phyloP scores from a whole-genome alignment of 169 alveolate genomes.

The Theileria parva region DNA sequence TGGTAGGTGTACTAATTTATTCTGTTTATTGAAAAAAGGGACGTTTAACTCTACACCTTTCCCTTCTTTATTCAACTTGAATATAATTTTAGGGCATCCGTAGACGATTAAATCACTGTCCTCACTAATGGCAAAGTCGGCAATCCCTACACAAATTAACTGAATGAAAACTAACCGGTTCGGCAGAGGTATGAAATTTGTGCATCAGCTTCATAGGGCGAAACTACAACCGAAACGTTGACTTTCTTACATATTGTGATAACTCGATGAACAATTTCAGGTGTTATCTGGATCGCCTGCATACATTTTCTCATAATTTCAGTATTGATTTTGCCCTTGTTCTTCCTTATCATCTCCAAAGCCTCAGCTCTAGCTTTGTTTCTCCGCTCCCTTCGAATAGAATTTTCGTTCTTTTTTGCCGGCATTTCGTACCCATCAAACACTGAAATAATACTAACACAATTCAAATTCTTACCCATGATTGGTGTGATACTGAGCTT shows the following conservation, averaged over 20 bases:
- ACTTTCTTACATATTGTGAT: constrained; percentile 61
- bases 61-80: constrained; percentile 77
- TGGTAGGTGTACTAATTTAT: neutral
- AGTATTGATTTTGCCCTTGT: constrained; percentile 51
- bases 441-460: constrained; percentile 41
- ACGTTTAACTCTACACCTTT: constrained; percentile 69
- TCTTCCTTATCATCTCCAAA: constrained; percentile 61
- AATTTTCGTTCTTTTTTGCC: constrained; percentile 73
- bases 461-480: constrained; percentile 59
- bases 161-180: constrained; percentile 21
- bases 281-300: constrained; percentile 76
- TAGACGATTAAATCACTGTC: constrained; percentile 93
- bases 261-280: constrained; percentile 71
- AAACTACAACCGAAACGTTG: constrained; percentile 86
- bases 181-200: constrained; percentile 93
- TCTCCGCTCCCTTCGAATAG: constrained; percentile 68
- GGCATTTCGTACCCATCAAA: constrained; percentile 84
- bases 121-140: constrained; percentile 87
- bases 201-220: constrained; percentile 99
- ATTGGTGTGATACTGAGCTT: constrained; percentile 61
- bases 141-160: constrained; percentile 64
- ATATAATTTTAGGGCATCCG: constrained; percentile 89
- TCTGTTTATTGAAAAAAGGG: constrained; percentile 26
- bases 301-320: constrained; percentile 71
- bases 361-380: constrained; percentile 77